Conservation (phyloP, 1,284 basidiomycete species). For the Psilocybe mexicana region DNA sequence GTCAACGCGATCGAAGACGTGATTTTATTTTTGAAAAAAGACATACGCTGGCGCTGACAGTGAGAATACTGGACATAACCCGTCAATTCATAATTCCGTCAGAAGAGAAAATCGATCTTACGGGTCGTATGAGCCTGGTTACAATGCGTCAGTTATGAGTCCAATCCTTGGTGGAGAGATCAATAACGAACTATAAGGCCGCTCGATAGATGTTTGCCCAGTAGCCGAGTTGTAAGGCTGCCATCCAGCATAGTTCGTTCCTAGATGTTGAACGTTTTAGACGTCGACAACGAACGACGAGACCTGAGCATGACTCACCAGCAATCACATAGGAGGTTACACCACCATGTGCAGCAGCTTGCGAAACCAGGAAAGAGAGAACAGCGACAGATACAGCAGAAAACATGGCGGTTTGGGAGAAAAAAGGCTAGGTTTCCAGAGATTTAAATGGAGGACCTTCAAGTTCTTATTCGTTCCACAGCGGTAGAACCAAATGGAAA, state of each 20-base stretch:
- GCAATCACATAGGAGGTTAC: constrained; percentile 35
- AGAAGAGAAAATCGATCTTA: constrained; percentile 13
- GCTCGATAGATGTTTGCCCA: constrained; percentile 33
- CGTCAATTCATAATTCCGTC: neutral
- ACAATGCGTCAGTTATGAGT: neutral
- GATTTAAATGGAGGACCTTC: neutral
- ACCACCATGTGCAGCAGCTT: constrained; percentile 35
- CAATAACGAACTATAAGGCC: constrained; percentile 29
- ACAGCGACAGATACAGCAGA: constrained; percentile 22
- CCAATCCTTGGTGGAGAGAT: neutral
- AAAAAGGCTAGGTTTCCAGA: neutral
- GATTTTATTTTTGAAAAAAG: neutral
- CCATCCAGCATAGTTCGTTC: constrained; percentile 31
- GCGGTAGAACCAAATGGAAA: neutral
- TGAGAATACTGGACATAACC: constrained; percentile 21
- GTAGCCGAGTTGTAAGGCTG: constrained; percentile 34
- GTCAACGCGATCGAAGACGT: constrained; percentile 9
- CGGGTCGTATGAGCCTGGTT: constrained; percentile 31
- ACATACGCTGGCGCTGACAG: constrained; percentile 22
- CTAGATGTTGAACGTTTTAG: constrained; percentile 9
- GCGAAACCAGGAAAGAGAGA: constrained; percentile 28
- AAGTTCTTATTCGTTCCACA: neutral
- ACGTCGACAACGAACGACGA: neutral
- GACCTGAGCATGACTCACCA: constrained; percentile 23
- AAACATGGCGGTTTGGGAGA: constrained; percentile 11